Evolutionary conservation across 2,329 filamentous ascomycete genomes (phyloP), one percentile per base, ranked within the genome.

Genomic region (Camillea tinctor): DNA sequence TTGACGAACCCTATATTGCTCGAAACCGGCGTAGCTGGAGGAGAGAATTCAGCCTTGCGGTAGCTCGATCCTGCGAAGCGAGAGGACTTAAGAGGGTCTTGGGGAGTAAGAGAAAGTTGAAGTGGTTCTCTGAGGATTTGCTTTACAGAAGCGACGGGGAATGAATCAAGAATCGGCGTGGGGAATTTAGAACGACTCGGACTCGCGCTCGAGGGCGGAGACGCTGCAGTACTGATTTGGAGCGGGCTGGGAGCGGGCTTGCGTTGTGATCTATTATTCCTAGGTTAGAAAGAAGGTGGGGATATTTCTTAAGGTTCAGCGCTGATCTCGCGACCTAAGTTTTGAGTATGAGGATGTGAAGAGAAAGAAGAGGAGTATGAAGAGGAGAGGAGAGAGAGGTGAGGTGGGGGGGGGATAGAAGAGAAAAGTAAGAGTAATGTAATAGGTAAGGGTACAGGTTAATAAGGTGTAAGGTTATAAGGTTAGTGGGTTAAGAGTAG

Each of bases 241-340:
- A 84, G 74, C 64, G 82, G 82, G 68, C 81, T 84, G 51, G 81
- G 80, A 62, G 78, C 74, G 58, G 76, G 71, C 69, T 77, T 80
- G 70, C 79, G 76, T 66, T 75, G 77, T 56, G 78, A 81, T 79
- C 82, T 85, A 69, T 56, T 62, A 61, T 57, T 58, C 61, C 11
- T 55, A n/a, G n/a, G n/a, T n/a, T n/a, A 30, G 26, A 30, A 30
- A 7, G 44, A 58, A n/a, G 66, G 66, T 61, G 67, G 66, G 62
- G 69, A 72, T 69, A n/a, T n/a, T n/a, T n/a, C 66, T 60, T 61
- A 5, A 44, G 69, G 68, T 75, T n/a, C 69, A 72, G 72, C 70
- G 68, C 63, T 61, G 64, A 61, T 67, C 63, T 74, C 56, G 65
- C 68, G 50, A 58, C 44, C 60, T 60, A 61, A 59, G 59, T 60